phyloP scores from a whole-genome alignment of 495 filamentous ascomycete genomes.

The Penicillium ucsense region DNA sequence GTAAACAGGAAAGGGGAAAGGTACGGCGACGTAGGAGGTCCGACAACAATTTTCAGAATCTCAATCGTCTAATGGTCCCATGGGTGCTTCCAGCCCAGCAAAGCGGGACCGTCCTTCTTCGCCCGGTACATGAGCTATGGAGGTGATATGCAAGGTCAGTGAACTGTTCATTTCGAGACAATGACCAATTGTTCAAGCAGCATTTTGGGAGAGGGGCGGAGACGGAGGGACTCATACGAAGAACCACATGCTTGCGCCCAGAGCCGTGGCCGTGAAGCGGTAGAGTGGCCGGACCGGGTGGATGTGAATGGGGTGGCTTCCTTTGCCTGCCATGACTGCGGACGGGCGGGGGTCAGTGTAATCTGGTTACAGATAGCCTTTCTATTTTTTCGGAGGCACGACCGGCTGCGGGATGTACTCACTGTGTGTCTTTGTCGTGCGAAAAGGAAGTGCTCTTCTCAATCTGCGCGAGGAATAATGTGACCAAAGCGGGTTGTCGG shows the following conservation, averaged over 20 bases:
- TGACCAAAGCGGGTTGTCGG: constrained; percentile 2
- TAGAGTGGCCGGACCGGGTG: constrained; percentile 69
- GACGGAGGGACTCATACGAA: constrained; percentile 53
- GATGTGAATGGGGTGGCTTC: constrained; percentile 58
- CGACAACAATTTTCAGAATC: neutral
- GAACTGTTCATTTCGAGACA: no score
- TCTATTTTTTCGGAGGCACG: no score
- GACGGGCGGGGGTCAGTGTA: constrained; percentile 1
- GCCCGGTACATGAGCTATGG: constrained; percentile 84
- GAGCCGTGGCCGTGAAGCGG: constrained; percentile 69
- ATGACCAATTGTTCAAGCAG: no score
- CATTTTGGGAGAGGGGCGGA: neutral
- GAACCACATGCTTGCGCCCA: constrained; percentile 98
- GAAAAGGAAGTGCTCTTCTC: no score
- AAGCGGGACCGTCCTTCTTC: constrained; percentile 80
- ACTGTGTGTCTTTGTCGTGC: constrained; percentile 7
- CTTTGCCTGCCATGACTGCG: constrained; percentile 44
- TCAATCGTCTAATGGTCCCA: constrained; percentile 74
- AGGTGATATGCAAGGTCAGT: no score
- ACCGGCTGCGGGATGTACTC: neutral
- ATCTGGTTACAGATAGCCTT: neutral
- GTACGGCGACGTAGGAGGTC: no score
- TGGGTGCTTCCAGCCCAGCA: constrained; percentile 92
- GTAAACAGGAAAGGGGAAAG: no score
- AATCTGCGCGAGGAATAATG: neutral